phyloP scores from a whole-genome alignment of 2,329 filamentous ascomycete species.

The Corinectria fuckeliana region DNA sequence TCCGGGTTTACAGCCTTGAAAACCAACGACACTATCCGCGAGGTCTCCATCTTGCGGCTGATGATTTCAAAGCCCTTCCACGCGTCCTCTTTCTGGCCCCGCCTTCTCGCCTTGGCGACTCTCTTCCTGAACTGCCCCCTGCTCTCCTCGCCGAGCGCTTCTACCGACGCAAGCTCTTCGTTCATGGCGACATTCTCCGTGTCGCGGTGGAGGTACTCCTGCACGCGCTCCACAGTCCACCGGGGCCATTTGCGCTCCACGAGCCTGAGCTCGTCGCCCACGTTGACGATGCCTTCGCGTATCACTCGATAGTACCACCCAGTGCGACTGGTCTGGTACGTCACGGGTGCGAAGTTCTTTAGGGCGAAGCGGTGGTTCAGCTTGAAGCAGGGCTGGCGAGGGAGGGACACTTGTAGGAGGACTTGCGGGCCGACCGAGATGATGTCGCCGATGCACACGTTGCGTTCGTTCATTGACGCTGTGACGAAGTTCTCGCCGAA shows the following conservation, averaged over 20 bases:
- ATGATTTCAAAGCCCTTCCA: slow-evolving; percentile 57
- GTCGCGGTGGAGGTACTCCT: slow-evolving; percentile 67
- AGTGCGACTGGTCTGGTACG: slow-evolving; percentile 63
- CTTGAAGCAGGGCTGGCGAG: slow-evolving; percentile 71
- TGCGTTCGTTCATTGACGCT: slow-evolving; percentile 65
- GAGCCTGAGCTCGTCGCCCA: slow-evolving; percentile 63
- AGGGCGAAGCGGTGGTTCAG: slow-evolving; percentile 71
- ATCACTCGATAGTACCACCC: slow-evolving; percentile 73
- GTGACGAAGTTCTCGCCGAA: slow-evolving; percentile 72
- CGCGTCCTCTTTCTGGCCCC: slow-evolving; percentile 39
- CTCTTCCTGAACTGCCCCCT: slow-evolving; percentile 56
- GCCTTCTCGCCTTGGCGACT: slow-evolving; percentile 54
- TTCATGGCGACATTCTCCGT: slow-evolving; percentile 58
- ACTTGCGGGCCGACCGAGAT: slow-evolving; percentile 58
- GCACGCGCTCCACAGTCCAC: slow-evolving; percentile 69
- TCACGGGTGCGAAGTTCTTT: slow-evolving; percentile 65
- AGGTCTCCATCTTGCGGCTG: slow-evolving; percentile 58
- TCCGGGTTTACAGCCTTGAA: slow-evolving; percentile 53
- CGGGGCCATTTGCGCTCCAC: slow-evolving; percentile 60
- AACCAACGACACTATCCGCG: slow-evolving; percentile 57
- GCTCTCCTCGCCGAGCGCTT: slow-evolving; percentile 57
- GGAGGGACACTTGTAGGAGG: slow-evolving; percentile 64
- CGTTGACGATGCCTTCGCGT: slow-evolving; percentile 57
- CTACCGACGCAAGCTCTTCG: slow-evolving; percentile 57
- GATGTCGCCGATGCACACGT: slow-evolving; percentile 70